Conservation (phyloP, 2,329 filamentous ascomycete genomes). For the Colletotrichum sp. region DNA sequence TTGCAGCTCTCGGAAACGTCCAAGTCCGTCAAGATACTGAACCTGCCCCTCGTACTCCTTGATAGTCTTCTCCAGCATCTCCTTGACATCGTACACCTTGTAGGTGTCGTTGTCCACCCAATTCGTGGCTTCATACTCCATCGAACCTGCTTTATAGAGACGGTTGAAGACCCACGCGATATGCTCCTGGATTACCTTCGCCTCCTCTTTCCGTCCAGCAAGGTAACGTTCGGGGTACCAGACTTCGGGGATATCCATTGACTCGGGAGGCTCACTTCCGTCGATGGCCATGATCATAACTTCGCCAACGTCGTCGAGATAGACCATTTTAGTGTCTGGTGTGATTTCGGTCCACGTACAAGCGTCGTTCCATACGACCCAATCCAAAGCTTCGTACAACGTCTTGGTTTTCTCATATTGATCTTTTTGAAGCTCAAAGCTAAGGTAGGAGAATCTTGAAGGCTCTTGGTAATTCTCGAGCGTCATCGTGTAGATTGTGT, state of each 20-base stretch:
- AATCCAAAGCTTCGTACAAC: constrained; percentile 52
- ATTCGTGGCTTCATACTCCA: constrained; percentile 24
- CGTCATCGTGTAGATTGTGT: constrained; percentile 30
- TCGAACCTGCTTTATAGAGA: constrained; percentile 20
- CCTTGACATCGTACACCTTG: constrained; percentile 30
- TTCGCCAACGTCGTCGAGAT: constrained; percentile 52
- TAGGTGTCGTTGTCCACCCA: constrained; percentile 20
- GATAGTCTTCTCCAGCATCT: constrained; percentile 31
- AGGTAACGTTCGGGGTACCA: constrained; percentile 62
- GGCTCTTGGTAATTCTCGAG: constrained; percentile 32
- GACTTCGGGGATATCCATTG: constrained; percentile 53
- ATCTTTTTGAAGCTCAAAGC: constrained; percentile 39
- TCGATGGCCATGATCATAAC: constrained; percentile 52
- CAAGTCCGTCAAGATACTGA: constrained; percentile 39
- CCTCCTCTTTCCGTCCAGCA: constrained; percentile 46
- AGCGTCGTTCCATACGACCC: constrained; percentile 51
- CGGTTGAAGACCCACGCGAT: constrained; percentile 24
- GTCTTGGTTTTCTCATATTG: constrained; percentile 44
- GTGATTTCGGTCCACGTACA: constrained; percentile 39
- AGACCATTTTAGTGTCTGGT: constrained; percentile 43
- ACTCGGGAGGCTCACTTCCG: constrained; percentile 43
- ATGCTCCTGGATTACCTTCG: constrained; percentile 46
- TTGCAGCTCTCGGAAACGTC: constrained; percentile 39
- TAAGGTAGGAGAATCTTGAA: constrained; percentile 45
- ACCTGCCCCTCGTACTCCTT: constrained; percentile 22